Evolutionary conservation across 2,329 filamentous ascomycete species (phyloP), one percentile per base, ranked within the genome.

Genomic region (Cladosporium austrohemisphaericum): DNA sequence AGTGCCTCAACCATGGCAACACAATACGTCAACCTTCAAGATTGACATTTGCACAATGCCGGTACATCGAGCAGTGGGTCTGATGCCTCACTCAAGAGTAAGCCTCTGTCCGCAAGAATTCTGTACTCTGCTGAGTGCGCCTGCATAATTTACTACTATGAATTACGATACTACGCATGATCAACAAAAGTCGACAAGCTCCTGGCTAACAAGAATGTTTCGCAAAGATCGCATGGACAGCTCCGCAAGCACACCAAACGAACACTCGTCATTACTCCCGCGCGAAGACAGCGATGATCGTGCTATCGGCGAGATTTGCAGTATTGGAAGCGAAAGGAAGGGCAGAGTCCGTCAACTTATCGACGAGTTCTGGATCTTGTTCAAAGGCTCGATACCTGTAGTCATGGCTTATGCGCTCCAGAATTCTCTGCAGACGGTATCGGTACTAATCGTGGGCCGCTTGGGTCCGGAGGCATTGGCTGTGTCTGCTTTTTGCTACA

Each of bases 341-440:
- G 63, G 68, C 3, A 63, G 58, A 16, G 64, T 61, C 14, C 65
- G n/a, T n/a, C n/a, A 68, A 43, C 66, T 72, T 19, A 59, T 79
- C 11, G 56, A 68, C 19, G 87, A 93, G 65, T 82, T 87, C 57
- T 78, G 79, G 72, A 69, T 88, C 5, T 71, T 93, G 1, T 68
- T 86, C 29, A 83, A 79, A 58, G 80, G 81, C 19, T 87, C 87
- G 0, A 66, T 88, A 1, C 88, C 88, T 0, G 85, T 94, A 3
- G 90, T 94, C 52, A 64, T 95, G 29, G 88, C 88, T 52, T 95
- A 95, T 67, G 85, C 85, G 7, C 75, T 95, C 4, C 89, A 95
- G 54, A 94, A 92, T 65, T 90, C 85, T 4, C 72, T 95, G 0
- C 89, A 95, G 64, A 94, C 89, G 0, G 65, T 86, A 1, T 93